Evolutionary conservation across 768 basidiomycete genomes (phyloP).

Genomic region (Tulasnella sp.): DNA sequence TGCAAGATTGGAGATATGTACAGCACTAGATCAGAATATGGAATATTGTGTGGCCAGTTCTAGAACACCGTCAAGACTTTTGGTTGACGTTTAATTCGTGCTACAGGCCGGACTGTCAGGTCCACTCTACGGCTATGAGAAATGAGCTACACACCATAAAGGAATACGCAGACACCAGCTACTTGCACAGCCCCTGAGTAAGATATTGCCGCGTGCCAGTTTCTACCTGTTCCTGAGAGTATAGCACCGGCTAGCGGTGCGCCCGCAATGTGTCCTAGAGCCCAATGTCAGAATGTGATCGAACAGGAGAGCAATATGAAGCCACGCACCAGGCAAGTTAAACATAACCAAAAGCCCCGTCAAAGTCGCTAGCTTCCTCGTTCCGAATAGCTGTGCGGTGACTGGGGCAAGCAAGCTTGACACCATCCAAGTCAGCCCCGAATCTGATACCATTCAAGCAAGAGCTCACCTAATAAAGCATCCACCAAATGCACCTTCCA

Average conservation of each 20-base stretch:
- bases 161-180: conserved; percentile 42
- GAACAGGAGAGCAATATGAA: background rate
- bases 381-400: conserved; percentile 41
- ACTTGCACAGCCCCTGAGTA: conserved; percentile 44
- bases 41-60: background rate
- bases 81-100: conserved; percentile 33
- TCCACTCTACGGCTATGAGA: background rate
- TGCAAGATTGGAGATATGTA: background rate
- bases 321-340: conserved; percentile 38
- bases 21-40: background rate
- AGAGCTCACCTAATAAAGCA: conserved; percentile 41
- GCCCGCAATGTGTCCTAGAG: conserved; percentile 42
- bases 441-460: background rate
- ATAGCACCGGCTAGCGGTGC: conserved; percentile 45
- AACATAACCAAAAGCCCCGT: conserved; percentile 36
- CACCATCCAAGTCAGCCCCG: background rate
- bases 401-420: conserved; percentile 44
- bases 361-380: conserved; percentile 33
- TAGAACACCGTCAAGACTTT: conserved; percentile 27
- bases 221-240: conserved; percentile 42
- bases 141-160: conserved; percentile 41
- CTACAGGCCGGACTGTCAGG: conserved; percentile 5
- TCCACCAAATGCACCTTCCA: conserved; percentile 46
- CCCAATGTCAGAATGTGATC: background rate
- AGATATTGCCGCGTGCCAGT: conserved; percentile 44